Percentiles rank a stretch among this genome's conserved stretches.
These are phyloP conservation scores for Epichloe sp. DNA, from an alignment of 2,329 filamentous ascomycete species.

Conservation along the genomic window DNA sequence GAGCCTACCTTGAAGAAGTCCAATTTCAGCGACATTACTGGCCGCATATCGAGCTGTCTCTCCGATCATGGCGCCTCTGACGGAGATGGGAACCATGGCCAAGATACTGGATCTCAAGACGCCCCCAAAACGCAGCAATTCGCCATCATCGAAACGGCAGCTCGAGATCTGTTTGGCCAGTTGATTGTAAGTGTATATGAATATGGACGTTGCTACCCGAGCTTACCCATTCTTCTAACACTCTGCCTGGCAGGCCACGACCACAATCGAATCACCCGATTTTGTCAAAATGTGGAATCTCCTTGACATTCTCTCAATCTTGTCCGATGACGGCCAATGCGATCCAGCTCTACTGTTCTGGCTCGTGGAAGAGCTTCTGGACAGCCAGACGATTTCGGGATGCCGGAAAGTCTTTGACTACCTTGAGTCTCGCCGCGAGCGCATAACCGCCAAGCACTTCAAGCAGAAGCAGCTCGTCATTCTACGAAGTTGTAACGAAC, in stretches of 20 bases:
- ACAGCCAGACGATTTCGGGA: slow-evolving; percentile 87
- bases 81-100: slow-evolving; percentile 9
- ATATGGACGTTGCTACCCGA: background rate
- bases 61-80: slow-evolving; percentile 15
- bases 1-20: slow-evolving; percentile 65
- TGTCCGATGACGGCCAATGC: slow-evolving; percentile 67
- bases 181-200: slow-evolving; percentile 48
- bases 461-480: slow-evolving; percentile 79
- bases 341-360: slow-evolving; percentile 77
- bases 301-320: slow-evolving; percentile 77
- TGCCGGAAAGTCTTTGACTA: slow-evolving; percentile 91
- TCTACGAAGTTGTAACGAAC: slow-evolving; percentile 86
- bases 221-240: background rate
- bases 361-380: slow-evolving; percentile 86
- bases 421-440: slow-evolving; percentile 81
- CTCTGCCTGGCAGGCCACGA: slow-evolving; percentile 45
- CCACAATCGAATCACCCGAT: slow-evolving; percentile 59
- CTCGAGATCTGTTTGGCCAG: slow-evolving; percentile 66
- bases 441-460: slow-evolving; percentile 69
- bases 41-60: slow-evolving; percentile 27
- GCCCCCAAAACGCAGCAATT: slow-evolving; percentile 36
- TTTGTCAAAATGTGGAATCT: slow-evolving; percentile 89
- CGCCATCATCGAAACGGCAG: slow-evolving; percentile 70
- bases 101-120: slow-evolving; percentile 26
- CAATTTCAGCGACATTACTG: slow-evolving; percentile 41